Percentiles rank a stretch among this genome's conserved stretches.
phyloP scores from a whole-genome alignment of 352 stramenopile genomes.

The Globisporangium polare region DNA sequence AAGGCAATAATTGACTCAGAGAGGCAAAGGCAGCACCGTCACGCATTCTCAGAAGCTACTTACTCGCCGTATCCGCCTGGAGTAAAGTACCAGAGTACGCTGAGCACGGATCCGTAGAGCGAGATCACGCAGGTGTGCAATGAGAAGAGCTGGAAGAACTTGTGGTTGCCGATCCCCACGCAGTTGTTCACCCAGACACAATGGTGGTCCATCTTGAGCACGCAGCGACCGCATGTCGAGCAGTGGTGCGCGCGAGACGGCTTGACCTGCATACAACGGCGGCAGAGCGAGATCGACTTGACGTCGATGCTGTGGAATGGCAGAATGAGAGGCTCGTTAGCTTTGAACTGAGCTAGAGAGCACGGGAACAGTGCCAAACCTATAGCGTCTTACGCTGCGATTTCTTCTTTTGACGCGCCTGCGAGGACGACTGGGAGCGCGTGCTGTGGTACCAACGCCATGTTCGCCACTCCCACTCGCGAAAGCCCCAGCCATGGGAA shows the following conservation, averaged over 20 bases:
- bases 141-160: conserved; percentile 90
- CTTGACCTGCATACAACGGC: conserved; percentile 95
- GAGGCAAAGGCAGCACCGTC: neutral
- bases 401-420: conserved; percentile 70
- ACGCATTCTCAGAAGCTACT: neutral
- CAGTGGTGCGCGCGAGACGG: conserved; percentile 95
- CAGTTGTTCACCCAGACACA: conserved; percentile 99
- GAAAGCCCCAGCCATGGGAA: conserved; percentile 87
- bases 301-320: conserved; percentile 54
- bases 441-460: conserved; percentile 87
- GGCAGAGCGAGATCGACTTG: conserved; percentile 77
- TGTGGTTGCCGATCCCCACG: conserved; percentile 98
- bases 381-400: conserved; percentile 34
- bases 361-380: neutral
- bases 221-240: conserved; percentile 93
- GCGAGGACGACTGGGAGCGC: conserved; percentile 82
- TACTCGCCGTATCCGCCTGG: neutral
- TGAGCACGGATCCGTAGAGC: conserved; percentile 89
- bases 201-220: conserved; percentile 99
- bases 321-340: neutral
- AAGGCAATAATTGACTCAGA: neutral
- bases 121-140: conserved; percentile 94
- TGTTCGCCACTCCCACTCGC: conserved; percentile 57
- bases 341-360: neutral
- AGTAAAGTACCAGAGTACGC: conserved; percentile 65